Conservation (phyloP, 2,329 filamentous ascomycete species). For the Pseudocercospora pini-densiflorae region DNA sequence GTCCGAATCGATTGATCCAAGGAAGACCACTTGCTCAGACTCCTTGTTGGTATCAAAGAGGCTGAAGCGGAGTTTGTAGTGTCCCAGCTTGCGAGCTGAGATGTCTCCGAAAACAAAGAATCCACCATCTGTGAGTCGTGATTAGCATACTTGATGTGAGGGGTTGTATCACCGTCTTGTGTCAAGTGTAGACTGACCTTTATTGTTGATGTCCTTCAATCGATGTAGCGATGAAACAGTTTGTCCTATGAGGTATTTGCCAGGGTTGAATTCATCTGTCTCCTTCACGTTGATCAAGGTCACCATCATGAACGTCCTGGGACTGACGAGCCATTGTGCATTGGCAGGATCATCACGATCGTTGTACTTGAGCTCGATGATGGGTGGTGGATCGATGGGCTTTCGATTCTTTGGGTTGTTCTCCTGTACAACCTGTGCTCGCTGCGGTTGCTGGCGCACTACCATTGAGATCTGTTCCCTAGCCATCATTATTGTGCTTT, state of each 20-base stretch:
- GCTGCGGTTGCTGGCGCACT: slow-evolving; percentile 30
- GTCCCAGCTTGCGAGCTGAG: slow-evolving; percentile 75
- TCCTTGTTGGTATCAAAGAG: slow-evolving; percentile 71
- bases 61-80: slow-evolving; percentile 74
- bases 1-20: slow-evolving; percentile 64
- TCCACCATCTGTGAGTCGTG: slow-evolving; percentile 66
- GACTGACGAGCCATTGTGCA: slow-evolving; percentile 66
- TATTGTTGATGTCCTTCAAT: slow-evolving; percentile 65
- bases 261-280: slow-evolving; percentile 25
- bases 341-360: slow-evolving; percentile 48
- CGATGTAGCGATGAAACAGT: slow-evolving; percentile 81
- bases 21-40: slow-evolving; percentile 51
- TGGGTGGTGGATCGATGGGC: slow-evolving; percentile 85
- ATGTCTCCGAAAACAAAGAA: slow-evolving; percentile 94
- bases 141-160: neutral
- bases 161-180: neutral
- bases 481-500: slow-evolving; percentile 27
- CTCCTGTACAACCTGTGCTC: slow-evolving; percentile 32
- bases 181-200: slow-evolving; percentile 13
- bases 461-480: slow-evolving; percentile 21
- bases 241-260: slow-evolving; percentile 59
- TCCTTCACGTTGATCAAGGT: slow-evolving; percentile 50
- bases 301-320: slow-evolving; percentile 67
- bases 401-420: slow-evolving; percentile 60
- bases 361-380: slow-evolving; percentile 70